A percentile compares a stretch with the other conserved stretches of the same genome.
phyloP scores from a whole-genome alignment of 495 filamentous ascomycete species.

The Aspergillus incahuasiensis region DNA sequence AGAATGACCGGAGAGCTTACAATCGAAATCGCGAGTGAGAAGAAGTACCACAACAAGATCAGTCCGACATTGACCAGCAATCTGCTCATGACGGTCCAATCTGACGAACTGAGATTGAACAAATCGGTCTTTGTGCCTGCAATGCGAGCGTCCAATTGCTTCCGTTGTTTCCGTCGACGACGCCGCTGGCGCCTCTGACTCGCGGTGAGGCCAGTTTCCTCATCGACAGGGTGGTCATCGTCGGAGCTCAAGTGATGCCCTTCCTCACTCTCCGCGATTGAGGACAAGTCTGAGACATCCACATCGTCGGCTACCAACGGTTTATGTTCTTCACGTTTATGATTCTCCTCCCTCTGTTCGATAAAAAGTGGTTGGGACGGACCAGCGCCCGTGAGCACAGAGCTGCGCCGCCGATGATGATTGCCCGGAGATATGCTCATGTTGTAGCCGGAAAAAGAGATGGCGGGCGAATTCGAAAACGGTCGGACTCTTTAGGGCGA shows the following conservation, averaged over 20 bases:
- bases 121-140: conserved; percentile 43
- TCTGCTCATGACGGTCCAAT: conserved; percentile 63
- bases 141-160: conserved; percentile 69
- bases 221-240: conserved; percentile 78
- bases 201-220: conserved; percentile 79
- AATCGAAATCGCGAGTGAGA: conserved; percentile 91
- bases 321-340: conserved; percentile 36
- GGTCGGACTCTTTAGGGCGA: conserved; percentile 8
- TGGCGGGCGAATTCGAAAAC: not conserved
- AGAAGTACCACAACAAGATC: conserved; percentile 89
- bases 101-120: conserved; percentile 35
- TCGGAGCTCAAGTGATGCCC: conserved; percentile 56
- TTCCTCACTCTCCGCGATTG: conserved; percentile 51
- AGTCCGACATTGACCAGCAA: conserved; percentile 66
- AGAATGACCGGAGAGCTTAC: conserved; percentile 49
- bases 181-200: conserved; percentile 63
- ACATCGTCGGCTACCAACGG: conserved; percentile 36
- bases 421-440: conserved; percentile 21
- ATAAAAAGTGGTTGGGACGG: conserved; percentile 39
- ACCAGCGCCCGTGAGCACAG: conserved; percentile 41
- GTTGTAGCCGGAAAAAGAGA: conserved; percentile 24
- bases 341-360: conserved; percentile 39
- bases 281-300: conserved; percentile 46
- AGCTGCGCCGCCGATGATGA: conserved; percentile 59
- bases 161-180: conserved; percentile 60